Conservation (phyloP, 306 rosid genomes). For the Psophocarpus tetragonolobus region DNA sequence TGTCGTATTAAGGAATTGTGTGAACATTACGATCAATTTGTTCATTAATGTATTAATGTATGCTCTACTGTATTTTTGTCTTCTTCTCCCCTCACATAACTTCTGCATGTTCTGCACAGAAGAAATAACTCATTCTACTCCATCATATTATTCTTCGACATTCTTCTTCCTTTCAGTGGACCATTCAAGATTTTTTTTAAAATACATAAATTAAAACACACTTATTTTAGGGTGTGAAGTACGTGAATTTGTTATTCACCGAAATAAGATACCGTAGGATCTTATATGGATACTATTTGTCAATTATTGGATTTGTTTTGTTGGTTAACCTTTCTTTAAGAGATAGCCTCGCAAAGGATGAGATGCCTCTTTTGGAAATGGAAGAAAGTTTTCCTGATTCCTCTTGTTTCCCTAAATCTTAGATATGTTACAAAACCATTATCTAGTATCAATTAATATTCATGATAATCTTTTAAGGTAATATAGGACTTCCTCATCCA, state of each 20-base stretch:
- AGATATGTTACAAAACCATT: not conserved
- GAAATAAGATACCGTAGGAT: constrained; percentile 27
- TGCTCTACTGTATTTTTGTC: constrained; percentile 42
- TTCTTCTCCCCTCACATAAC: not conserved
- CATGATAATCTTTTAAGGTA: not conserved
- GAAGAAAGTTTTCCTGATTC: not conserved
- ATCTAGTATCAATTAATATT: not conserved
- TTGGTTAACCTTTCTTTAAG: not conserved
- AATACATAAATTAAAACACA: not conserved
- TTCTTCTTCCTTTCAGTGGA: constrained; percentile 38
- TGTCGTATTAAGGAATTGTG: constrained; percentile 41
- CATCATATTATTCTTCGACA: constrained; percentile 34
- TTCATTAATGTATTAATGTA: constrained; percentile 20
- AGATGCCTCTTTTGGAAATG: not conserved
- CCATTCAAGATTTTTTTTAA: not conserved
- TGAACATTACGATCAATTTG: constrained; percentile 8
- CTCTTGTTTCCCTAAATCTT: not conserved
- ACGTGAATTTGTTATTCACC: not conserved
- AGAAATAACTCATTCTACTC: constrained; percentile 14
- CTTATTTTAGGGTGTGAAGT: not conserved
- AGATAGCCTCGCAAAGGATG: not conserved
- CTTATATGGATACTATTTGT: constrained; percentile 6
- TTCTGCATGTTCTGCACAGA: constrained; percentile 24
- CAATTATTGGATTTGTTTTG: not conserved
- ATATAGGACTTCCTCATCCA: too few species aligned